Evolutionary conservation across 208 protist genomes (phyloP), one percentile per base, ranked within the genome.

Genomic region (Sergeia podlipaevii): DNA sequence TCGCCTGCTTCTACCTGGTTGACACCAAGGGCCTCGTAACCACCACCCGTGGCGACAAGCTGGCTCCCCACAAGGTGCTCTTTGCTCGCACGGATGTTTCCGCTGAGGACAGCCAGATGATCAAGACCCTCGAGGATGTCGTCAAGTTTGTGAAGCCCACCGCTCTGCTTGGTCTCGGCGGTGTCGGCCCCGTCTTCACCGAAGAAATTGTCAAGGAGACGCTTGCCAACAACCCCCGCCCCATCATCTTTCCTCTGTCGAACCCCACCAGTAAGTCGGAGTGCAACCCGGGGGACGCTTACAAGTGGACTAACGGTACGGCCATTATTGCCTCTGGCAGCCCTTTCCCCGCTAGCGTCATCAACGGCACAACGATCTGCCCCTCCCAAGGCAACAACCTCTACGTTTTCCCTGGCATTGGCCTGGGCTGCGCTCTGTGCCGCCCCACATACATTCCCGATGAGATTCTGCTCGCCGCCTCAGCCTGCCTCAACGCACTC

Each of bases 321-420:
- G 85, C 77, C 15, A 85, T 99, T 63, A 96, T 99, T 65, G 98
- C 97, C 27, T 89, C 83, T 24, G 98, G 98, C 48, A 97, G 85
- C 48, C 98, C 98, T 36, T 99, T 98, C 75, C 76, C 80, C 4
- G 70, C 82, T 24, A 89, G 94, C n/a, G 71, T 68, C 7, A 63
- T 92, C 30, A 74, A 97, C 37, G 95, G 91, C 50, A 83, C 84
- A 42, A 84, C 70, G 5, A 54, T 91, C 33, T 48, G 62, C 24
- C 90, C 95, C 20, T 88, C 89, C 37, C 97, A 99, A 78, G 96
- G 93, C 36, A 99, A 99, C 80, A 99, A 99, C 79, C 87, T 98
- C 39, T 95, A 96, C 67, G 84, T 98, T 44, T 98, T 98, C 80
- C 96, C 96, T 20, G 97, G 96, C 37, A 48, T 98, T 20, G 97